Base-by-base conservation (phyloP, 495 filamentous ascomycete genomes). In the Xylaria sp. region DNA sequence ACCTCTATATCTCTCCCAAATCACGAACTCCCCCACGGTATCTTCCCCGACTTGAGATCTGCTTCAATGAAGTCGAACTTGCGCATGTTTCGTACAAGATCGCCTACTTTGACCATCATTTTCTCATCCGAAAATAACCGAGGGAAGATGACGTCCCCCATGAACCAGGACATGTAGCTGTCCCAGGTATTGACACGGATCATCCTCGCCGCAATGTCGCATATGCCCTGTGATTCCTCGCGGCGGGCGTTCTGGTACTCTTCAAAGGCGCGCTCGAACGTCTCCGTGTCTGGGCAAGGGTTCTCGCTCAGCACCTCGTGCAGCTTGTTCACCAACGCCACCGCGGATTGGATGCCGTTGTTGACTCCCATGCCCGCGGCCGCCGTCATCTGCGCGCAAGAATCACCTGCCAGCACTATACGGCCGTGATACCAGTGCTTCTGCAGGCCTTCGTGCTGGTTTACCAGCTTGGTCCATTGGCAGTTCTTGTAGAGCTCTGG, bases 361-460 rank as follows among this genome's bases (percentile, higher is more conserved):
- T 82, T 82, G 5, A 73, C 71, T 3, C 78, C 80, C 43, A 71
- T 35, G 0, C 77, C 80, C 6, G 82, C 58, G 68, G 80, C 80
- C 3, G 80, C 76, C 1, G 81, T 83, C 59, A 83, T 79, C 71
- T 86, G 86, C 68, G 85, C 84, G 41, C 79, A 82, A 0, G 86
- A 80, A 72, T 90, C 88, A 8, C 89, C 89, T 5, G 86, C 46
- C 2, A 88, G 77, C 5, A 77, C 83, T 29, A 88, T 77, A 3
- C 85, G 83, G 7, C 83, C 83, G 8, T 72, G 67, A 24, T 78
- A 82, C 83, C 83, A 88, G 7, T 71, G 48, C 35, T 83, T 69
- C 73, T 85, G 40, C 40, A 78, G 78, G 52, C 87, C 83, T 14
- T 84, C 80, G 1, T 79, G 79, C 17, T 88, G 57, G 24, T 80